Evolutionary conservation across 2,329 filamentous ascomycete genomes (phyloP).

Genomic region (Colletotrichum sp.): DNA sequence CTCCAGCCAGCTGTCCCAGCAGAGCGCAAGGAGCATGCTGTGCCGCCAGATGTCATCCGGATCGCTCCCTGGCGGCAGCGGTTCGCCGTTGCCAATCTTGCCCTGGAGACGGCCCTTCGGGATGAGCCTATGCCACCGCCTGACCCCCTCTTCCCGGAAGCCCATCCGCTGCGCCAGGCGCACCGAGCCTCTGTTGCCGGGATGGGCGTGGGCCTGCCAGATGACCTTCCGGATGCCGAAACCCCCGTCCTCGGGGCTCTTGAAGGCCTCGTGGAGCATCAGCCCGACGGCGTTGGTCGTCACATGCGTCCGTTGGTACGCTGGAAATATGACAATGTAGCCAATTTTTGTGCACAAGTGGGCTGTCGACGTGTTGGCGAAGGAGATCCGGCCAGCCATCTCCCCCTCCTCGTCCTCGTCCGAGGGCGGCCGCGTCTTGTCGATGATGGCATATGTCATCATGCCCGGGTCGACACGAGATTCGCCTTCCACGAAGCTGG

Average conservation of each 20-base stretch:
- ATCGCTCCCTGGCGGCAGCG: slow-evolving; percentile 24
- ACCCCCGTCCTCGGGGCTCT: slow-evolving; percentile 18
- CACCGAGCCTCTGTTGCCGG: slow-evolving; percentile 29
- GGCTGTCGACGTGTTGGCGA: slow-evolving; percentile 24
- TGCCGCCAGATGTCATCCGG: slow-evolving; percentile 31
- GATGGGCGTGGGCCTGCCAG: slow-evolving; percentile 33
- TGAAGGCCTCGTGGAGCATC: slow-evolving; percentile 33
- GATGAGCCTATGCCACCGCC: slow-evolving; percentile 36
- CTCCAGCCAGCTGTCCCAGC: slow-evolving; percentile 33
- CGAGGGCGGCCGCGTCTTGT: slow-evolving; percentile 29
- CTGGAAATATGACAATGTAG: slow-evolving; percentile 37
- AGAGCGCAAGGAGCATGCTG: slow-evolving; percentile 27
- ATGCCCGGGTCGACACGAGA: slow-evolving; percentile 10
- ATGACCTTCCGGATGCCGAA: slow-evolving; percentile 33
- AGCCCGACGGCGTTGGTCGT: slow-evolving; percentile 37
- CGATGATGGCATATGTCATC: slow-evolving; percentile 30
- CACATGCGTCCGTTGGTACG: slow-evolving; percentile 39
- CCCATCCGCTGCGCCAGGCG: slow-evolving; percentile 36
- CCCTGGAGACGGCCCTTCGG: slow-evolving; percentile 19
- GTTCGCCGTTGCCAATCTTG: slow-evolving; percentile 29
- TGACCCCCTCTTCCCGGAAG: slow-evolving; percentile 33
- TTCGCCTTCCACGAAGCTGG: slow-evolving; percentile 13
- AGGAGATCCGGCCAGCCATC: slow-evolving; percentile 32
- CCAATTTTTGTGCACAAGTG: slow-evolving; percentile 34
- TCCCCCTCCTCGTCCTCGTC: slow-evolving; percentile 30